These are phyloP conservation scores for Pyricularia pennisetigena DNA, from an alignment of 2,329 filamentous ascomycete genomes.

Conservation along the genomic window DNA sequence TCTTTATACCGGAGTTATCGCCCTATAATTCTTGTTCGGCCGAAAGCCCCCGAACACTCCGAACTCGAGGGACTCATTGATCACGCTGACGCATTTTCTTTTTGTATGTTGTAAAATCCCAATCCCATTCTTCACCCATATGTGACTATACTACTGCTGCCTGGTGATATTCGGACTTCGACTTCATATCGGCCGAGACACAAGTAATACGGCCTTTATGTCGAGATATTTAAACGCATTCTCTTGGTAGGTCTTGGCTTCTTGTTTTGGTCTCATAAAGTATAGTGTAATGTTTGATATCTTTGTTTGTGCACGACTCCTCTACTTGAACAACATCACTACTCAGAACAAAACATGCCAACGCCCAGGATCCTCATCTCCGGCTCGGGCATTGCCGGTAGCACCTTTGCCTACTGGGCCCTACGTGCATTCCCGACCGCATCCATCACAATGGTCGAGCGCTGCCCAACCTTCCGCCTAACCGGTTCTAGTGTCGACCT, in stretches of 20 bases:
- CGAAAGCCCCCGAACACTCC: background rate
- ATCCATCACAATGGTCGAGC: background rate
- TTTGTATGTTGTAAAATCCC: background rate
- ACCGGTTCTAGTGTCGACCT: background rate
- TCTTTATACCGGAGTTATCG: background rate
- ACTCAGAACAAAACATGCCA: background rate
- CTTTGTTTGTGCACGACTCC: background rate
- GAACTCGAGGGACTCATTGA: background rate
- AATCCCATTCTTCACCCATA: background rate
- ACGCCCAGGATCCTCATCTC: background rate
- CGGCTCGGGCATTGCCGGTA: background rate
- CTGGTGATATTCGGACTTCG: background rate
- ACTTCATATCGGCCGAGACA: no score
- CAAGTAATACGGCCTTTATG: no score
- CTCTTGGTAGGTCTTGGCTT: no score
- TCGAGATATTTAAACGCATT: no score
- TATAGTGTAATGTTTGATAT: background rate
- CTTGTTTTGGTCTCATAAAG: no score
- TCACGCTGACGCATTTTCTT: background rate
- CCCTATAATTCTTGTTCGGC: background rate
- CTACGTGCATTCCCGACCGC: background rate
- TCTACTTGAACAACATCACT: background rate
- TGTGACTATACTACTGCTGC: background rate
- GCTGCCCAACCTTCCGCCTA: background rate
- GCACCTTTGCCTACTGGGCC: background rate